Evolutionary conservation across 352 stramenopile species (phyloP).

Genomic region (Aphanomyces cochlioides): DNA sequence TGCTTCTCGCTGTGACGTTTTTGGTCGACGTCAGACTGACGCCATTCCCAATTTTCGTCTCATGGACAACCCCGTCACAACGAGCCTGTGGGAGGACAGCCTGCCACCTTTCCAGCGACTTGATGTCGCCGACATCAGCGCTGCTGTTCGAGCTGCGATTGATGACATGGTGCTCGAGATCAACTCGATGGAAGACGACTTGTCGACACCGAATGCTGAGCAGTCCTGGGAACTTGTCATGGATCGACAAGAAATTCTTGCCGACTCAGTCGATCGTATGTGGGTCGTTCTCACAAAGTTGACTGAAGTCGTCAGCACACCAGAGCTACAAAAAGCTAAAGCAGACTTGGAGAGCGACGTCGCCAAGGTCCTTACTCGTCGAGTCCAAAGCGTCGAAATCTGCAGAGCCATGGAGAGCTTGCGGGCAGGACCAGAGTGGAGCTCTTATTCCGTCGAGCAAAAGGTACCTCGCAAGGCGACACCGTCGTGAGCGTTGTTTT

Average conservation of each 20-base stretch:
- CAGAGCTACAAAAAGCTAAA: conserved; percentile 90
- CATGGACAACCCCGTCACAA: too few species aligned
- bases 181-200: conserved; percentile 41
- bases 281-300: conserved; percentile 96
- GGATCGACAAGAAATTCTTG: conserved; percentile 89
- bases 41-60: too few species aligned
- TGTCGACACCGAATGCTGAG: conserved; percentile 32
- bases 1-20: too few species aligned
- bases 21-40: too few species aligned
- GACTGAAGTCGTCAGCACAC: conserved; percentile 95
- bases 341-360: conserved; percentile 91
- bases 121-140: too few species aligned
- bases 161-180: conserved; percentile 50
- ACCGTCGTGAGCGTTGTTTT: not conserved
- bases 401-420: not conserved
- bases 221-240: conserved; percentile 85
- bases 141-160: conserved; percentile 47
- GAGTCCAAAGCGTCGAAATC: conserved; percentile 80
- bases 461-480: conserved; percentile 34
- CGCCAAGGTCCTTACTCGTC: conserved; percentile 89
- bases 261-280: conserved; percentile 86
- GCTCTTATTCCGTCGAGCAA: conserved; percentile 51
- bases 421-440: conserved; percentile 41
- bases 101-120: too few species aligned
- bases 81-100: too few species aligned